phyloP scores from a whole-genome alignment of 148 eudicot genomes.

The Chenopodium album region DNA sequence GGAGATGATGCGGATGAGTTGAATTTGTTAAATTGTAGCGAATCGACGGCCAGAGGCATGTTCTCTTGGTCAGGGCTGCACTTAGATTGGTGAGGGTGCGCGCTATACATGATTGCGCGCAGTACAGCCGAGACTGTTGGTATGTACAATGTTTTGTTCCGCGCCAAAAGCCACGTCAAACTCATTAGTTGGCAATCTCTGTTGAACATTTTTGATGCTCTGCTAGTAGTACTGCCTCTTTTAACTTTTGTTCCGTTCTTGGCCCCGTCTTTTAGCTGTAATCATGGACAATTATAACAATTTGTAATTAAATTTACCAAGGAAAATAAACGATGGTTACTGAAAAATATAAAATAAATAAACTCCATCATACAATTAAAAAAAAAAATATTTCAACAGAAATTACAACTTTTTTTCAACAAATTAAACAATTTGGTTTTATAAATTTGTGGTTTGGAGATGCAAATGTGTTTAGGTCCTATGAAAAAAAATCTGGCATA shows the following conservation, averaged over 20 bases:
- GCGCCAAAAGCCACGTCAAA: slow-evolving; percentile 85
- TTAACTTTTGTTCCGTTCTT: slow-evolving; percentile 41
- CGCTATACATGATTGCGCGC: slow-evolving; percentile 89
- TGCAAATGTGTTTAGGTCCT: no score
- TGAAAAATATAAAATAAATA: no score
- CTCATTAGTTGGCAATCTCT: slow-evolving; percentile 90
- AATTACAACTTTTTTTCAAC: no score
- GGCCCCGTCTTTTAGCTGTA: slow-evolving; percentile 58
- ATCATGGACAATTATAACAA: background rate
- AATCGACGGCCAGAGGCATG: slow-evolving; percentile 98
- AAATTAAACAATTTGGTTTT: no score
- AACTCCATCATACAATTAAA: no score
- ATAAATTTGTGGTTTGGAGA: no score
- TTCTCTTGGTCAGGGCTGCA: slow-evolving; percentile 98
- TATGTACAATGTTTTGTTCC: slow-evolving; percentile 85
- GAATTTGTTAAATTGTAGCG: slow-evolving; percentile 64
- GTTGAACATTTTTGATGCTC: slow-evolving; percentile 65
- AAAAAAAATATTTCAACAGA: no score
- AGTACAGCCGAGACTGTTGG: slow-evolving; percentile 93
- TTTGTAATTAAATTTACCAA: no score
- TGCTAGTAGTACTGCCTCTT: slow-evolving; percentile 23
- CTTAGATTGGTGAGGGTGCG: slow-evolving; percentile 64
- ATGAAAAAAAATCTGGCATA: no score
- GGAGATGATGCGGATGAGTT: slow-evolving; percentile 27
- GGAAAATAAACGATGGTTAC: no score